Evolutionary conservation across 257 asterid genomes (phyloP), one percentile per base, ranked within the genome.

Genomic region (Henckelia pumila): DNA sequence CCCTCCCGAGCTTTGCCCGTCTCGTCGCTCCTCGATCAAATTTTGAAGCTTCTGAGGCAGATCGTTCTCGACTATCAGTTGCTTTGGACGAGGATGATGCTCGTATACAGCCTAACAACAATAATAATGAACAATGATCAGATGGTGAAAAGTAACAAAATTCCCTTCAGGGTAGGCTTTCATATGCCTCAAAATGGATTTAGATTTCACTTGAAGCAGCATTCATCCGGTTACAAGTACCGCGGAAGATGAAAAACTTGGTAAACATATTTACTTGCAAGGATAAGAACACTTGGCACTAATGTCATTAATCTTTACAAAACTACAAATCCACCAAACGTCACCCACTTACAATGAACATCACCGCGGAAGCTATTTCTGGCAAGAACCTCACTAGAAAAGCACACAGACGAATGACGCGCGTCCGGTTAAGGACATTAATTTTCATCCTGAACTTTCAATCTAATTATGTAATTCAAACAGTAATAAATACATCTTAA

Each of bases 31-130:
- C 81, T 88, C 96, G 0, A 94, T 94, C 84, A 94, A 76, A 85
- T 83, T 85, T 71, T 88, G 93, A 68, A 94, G 97, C 84, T 86
- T 87, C 64, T 80, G 89, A 10, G 96, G 99, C 57, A 94, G 86
- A 83, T 94, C 87, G 52, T 94, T 88, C 87, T 91, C 99, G 77
- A 94, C 95, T 24, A 94, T 94, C 78, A 94, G 80, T 72, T 94
- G 96, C 82, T 94, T 91, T n/a, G 99, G 98, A 35, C 96, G 96
- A 4, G 96, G 97, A 72, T 94, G 99, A 70, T 88, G 96, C 82
- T 91, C 98, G 50, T 94, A 94, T 11, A 94, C 96, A 71, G 91
- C 97, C 99, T 94, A 85, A 53, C 65, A 73, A 62, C 20, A 47
- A 47, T 1, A 47, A 17, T 4, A 47, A 47, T 3, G 3, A 28